phyloP scores from a whole-genome alignment of 768 basidiomycete species.

The Termitomyces sp. region DNA sequence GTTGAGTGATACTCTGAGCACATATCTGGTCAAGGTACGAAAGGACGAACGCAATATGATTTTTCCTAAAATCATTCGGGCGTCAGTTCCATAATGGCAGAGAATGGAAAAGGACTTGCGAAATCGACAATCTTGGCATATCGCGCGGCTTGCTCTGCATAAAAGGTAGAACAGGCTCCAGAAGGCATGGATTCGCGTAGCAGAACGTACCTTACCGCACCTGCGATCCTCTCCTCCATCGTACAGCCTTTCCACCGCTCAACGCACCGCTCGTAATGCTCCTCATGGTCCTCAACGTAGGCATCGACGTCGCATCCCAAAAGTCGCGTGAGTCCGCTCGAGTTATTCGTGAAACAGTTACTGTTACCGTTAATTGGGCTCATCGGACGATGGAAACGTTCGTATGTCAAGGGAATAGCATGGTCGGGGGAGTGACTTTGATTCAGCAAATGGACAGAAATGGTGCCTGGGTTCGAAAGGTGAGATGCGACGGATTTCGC shows the following conservation, averaged over 20 bases:
- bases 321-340: slow-evolving; percentile 28
- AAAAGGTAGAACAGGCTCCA: background rate
- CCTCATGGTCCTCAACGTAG: slow-evolving; percentile 33
- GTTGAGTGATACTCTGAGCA: background rate
- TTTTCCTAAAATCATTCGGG: slow-evolving; percentile 29
- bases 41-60: slow-evolving; percentile 39
- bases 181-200: background rate
- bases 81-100: background rate
- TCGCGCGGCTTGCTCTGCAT: slow-evolving; percentile 34
- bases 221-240: slow-evolving; percentile 49
- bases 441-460: slow-evolving; percentile 2
- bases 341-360: background rate
- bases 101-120: slow-evolving; percentile 25
- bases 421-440: slow-evolving; percentile 4
- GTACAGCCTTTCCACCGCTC: slow-evolving; percentile 46
- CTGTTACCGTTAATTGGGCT: slow-evolving; percentile 2
- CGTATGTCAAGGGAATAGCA: background rate
- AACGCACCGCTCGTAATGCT: slow-evolving; percentile 36
- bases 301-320: slow-evolving; percentile 38
- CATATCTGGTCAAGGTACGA: background rate
- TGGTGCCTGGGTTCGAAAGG: slow-evolving; percentile 2
- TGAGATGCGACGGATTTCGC: slow-evolving; percentile 3
- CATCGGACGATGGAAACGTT: slow-evolving; percentile 1
- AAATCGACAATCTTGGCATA: slow-evolving; percentile 44
- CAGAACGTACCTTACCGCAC: slow-evolving; percentile 39